A percentile compares a stretch with the other conserved stretches of the same genome.
phyloP scores from a whole-genome alignment of 2,329 filamentous ascomycete species.

The Fusarium luffae region DNA sequence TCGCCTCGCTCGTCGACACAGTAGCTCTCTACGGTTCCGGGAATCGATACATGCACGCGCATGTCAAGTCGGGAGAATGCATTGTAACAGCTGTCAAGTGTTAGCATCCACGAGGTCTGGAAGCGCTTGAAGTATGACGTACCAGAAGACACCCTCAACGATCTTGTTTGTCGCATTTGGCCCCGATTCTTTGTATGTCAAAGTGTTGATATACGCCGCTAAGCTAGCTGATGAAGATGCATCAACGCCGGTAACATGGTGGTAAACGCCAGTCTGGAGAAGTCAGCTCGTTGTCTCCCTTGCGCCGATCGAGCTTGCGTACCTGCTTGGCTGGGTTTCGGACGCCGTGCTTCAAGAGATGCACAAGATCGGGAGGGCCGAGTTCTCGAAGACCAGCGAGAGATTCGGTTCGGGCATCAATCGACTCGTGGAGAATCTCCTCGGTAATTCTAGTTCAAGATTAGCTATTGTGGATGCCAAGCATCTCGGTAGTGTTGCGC shows the following conservation, averaged over 20 bases:
- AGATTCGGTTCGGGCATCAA: conserved; percentile 92
- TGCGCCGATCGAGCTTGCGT: conserved; percentile 34
- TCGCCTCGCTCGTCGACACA: conserved; percentile 97
- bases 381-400: conserved; percentile 88
- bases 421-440: conserved; percentile 89
- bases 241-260: conserved; percentile 97
- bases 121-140: conserved; percentile 45
- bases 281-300: conserved; percentile 37
- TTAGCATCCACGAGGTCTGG: conserved; percentile 42
- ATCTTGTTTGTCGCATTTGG: conserved; percentile 81
- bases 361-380: conserved; percentile 93
- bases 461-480: conserved; percentile 39
- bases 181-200: conserved; percentile 89
- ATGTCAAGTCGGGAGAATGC: conserved; percentile 97
- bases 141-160: conserved; percentile 95
- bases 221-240: conserved; percentile 97
- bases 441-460: conserved; percentile 79
- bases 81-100: conserved; percentile 82
- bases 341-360: conserved; percentile 82
- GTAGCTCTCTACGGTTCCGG: conserved; percentile 95
- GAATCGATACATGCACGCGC: conserved; percentile 97
- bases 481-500: conserved; percentile 44
- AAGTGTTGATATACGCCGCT: conserved; percentile 97
- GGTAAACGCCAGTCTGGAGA: conserved; percentile 85
- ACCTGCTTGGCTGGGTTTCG: conserved; percentile 69